Percentiles rank a stretch among this genome's conserved stretches.
Conservation (phyloP, 2,329 filamentous ascomycete species). For the Colletotrichum coccodes region DNA sequence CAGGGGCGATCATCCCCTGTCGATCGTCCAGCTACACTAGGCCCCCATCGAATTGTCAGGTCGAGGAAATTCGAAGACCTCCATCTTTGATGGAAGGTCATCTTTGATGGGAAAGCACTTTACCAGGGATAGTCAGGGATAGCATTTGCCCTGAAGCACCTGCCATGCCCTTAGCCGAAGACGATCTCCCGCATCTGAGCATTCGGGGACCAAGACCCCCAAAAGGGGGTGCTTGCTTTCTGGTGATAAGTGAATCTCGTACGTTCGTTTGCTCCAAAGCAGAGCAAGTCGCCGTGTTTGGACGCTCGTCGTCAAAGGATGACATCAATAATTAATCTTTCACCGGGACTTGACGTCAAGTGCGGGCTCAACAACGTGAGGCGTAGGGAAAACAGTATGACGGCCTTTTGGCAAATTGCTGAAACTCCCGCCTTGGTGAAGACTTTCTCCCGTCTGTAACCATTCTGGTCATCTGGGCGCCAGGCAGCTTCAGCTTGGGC, state of each 20-base stretch:
- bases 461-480: neutral
- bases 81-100: constrained; percentile 24
- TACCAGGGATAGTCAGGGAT: constrained; percentile 5
- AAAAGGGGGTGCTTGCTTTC: neutral
- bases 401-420: constrained; percentile 12
- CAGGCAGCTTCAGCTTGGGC: constrained; percentile 3
- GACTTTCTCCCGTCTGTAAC: constrained; percentile 12
- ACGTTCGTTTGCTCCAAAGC: neutral
- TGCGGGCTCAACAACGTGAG: neutral
- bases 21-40: constrained; percentile 7
- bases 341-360: neutral
- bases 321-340: neutral
- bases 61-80: neutral
- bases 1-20: constrained; percentile 31
- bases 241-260: neutral
- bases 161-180: constrained; percentile 3
- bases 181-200: constrained; percentile 24
- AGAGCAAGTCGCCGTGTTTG: too few relatives aligned
- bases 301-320: neutral
- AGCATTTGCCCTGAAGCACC: neutral
- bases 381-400: constrained; percentile 16
- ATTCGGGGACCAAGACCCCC: neutral
- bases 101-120: constrained; percentile 23
- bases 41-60: constrained; percentile 17
- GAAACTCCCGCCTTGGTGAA: constrained; percentile 11